Evolutionary conservation across 2,329 filamentous ascomycete genomes (phyloP), one percentile per base, ranked within the genome.

Genomic region (Nannizziopsis barbatae): DNA sequence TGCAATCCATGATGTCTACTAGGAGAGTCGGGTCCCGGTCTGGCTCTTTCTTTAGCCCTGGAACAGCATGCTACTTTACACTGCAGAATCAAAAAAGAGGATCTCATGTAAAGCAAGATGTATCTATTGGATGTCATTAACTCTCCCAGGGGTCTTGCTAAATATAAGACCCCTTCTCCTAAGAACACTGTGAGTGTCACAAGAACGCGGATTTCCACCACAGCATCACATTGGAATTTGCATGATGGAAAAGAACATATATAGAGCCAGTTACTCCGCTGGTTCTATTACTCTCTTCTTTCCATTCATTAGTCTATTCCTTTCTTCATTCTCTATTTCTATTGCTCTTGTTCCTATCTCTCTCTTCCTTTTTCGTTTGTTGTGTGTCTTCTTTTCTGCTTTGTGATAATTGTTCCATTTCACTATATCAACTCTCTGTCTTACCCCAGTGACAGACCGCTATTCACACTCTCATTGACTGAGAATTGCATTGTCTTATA

Each of bases 241-340:
- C n/a, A n/a, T 8, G 7, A 46, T 40, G 44, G 44, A 46, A 27
- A 47, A 47, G 38, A 41, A 47, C 14, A 47, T 47, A 47, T 47
- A 47, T 47, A 47, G 37, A 15, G 37, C 30, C 31, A 12, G 30
- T 12, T 8, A 38, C 27, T 37, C 31, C 37, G 30, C 45, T 9
- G 30, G 38, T 17, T 47, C 39, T 15, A 9, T 10, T 30, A 36
- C 15, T 47, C 30, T 47, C 27, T 30, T 42, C 7, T 42, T 42
- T 11, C 45, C 39, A 36, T 35, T 37, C 45, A 42, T 42, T 35
- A 46, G 36, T n/a, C 2, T 22, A 40, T 32, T 33, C 22, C 31
- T 47, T 3, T 47, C 45, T 36, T 37, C 32, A 7, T 47, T 42
- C 15, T 37, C 17, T 3, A 17, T 36, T 30, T 1, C 36, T 37